Conservation (phyloP, 75 land plant species). For the Picea glauca region DNA sequence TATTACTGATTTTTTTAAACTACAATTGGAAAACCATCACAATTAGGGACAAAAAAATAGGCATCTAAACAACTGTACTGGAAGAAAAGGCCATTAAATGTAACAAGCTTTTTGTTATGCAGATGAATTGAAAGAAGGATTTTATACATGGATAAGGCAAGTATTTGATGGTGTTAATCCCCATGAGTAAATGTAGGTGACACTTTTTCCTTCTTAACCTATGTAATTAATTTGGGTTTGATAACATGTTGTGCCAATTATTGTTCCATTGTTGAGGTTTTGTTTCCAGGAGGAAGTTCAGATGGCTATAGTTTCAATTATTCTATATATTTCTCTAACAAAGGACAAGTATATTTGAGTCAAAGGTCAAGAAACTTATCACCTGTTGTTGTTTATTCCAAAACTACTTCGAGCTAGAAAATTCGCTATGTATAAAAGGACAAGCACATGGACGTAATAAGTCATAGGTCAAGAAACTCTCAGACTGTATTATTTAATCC, state of each 20-base stretch:
- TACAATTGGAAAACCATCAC: constrained; percentile 30
- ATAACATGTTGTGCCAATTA: constrained; percentile 16
- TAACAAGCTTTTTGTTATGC: constrained; percentile 33
- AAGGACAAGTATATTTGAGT: not conserved
- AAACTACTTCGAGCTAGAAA: constrained; percentile 40
- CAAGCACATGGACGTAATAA: constrained; percentile 45
- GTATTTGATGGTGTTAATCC: constrained; percentile 4
- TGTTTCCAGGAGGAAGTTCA: constrained; percentile 29
- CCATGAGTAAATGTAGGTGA: not conserved
- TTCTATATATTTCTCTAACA: not conserved
- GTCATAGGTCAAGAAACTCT: constrained; percentile 45
- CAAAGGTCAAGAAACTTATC: not conserved
- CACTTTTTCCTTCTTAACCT: not conserved
- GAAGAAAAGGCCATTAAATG: constrained; percentile 33
- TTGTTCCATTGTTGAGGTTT: constrained; percentile 23
- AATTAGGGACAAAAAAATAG: constrained; percentile 26
- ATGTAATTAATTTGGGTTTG: not conserved
- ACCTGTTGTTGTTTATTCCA: constrained; percentile 21
- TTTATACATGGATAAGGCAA: constrained; percentile 27
- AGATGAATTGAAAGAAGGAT: constrained; percentile 27
- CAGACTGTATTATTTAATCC: constrained; percentile 41
- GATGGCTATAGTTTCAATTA: constrained; percentile 28
- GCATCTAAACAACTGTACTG: constrained; percentile 24
- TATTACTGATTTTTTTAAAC: not conserved
- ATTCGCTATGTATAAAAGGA: constrained; percentile 48